Evolutionary conservation across 148 eudicot genomes (phyloP).

Genomic region (Bassia scoparia): DNA sequence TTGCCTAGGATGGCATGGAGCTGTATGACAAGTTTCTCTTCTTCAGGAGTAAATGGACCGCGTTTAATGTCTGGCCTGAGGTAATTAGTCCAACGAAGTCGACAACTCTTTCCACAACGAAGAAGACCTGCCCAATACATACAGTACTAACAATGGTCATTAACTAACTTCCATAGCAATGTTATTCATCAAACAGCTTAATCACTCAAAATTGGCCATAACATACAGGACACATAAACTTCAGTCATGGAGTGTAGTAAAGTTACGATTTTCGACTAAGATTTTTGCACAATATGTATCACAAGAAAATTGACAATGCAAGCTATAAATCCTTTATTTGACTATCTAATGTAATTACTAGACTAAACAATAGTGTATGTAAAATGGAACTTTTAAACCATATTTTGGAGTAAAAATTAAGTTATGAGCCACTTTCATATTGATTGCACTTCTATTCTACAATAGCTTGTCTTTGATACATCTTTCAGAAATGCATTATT

Average conservation of each 20-base stretch:
- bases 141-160: too few species aligned
- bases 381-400: too few species aligned
- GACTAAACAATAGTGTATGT: too few species aligned
- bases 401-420: too few species aligned
- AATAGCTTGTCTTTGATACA: too few species aligned
- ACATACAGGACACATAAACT: background rate
- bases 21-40: constrained; percentile 61
- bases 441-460: too few species aligned
- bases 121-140: constrained; percentile 66
- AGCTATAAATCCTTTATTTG: too few species aligned
- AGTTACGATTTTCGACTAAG: background rate
- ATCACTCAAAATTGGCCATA: background rate
- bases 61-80: constrained; percentile 76
- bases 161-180: background rate
- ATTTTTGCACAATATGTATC: background rate
- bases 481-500: too few species aligned
- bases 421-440: too few species aligned
- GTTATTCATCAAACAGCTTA: background rate
- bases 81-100: constrained; percentile 84
- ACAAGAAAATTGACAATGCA: too few species aligned
- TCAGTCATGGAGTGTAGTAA: background rate
- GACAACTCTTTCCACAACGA: constrained; percentile 84
- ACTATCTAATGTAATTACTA: too few species aligned
- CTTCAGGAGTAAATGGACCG: constrained; percentile 67
- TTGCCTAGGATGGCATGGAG: constrained; percentile 68